Percentiles rank a stretch among this genome's conserved stretches.
Evolutionary conservation across 2,329 filamentous ascomycete species (phyloP).

Genomic region (Atkinsonella texensis): DNA sequence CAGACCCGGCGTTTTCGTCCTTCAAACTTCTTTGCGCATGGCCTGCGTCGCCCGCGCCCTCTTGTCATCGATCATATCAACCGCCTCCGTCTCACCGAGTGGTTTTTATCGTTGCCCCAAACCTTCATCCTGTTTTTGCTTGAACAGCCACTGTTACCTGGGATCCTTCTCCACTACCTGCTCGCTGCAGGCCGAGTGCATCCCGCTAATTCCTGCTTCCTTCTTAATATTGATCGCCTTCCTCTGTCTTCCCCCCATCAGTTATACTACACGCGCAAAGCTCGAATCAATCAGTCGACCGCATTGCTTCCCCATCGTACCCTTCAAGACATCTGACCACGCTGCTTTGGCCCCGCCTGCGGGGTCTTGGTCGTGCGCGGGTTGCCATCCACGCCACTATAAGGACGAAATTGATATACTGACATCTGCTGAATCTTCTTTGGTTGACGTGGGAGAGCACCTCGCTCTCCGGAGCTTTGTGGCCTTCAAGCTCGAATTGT

Average conservation of each 20-base stretch:
- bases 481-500: not conserved
- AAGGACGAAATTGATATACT: not conserved
- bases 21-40: not conserved
- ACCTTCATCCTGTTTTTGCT: not conserved
- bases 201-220: not conserved
- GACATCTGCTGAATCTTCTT: not conserved
- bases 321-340: not conserved
- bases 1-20: not conserved
- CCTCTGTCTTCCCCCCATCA: not conserved
- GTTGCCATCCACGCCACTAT: not conserved
- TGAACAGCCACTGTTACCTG: not conserved
- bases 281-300: not conserved
- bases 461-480: not conserved
- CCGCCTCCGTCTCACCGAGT: not conserved
- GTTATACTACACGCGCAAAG: not conserved
- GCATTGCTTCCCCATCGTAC: not conserved
- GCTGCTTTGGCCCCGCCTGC: conserved; percentile 6
- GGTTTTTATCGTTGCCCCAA: not conserved
- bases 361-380: conserved; percentile 5
- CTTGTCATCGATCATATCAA: not conserved
- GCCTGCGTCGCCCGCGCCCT: not conserved
- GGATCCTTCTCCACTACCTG: conserved; percentile 1
- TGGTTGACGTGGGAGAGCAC: not conserved
- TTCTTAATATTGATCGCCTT: not conserved
- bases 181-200: not conserved